phyloP scores from a whole-genome alignment of 1,139 yeast genomes.

The Yamadazyma conglobata region DNA sequence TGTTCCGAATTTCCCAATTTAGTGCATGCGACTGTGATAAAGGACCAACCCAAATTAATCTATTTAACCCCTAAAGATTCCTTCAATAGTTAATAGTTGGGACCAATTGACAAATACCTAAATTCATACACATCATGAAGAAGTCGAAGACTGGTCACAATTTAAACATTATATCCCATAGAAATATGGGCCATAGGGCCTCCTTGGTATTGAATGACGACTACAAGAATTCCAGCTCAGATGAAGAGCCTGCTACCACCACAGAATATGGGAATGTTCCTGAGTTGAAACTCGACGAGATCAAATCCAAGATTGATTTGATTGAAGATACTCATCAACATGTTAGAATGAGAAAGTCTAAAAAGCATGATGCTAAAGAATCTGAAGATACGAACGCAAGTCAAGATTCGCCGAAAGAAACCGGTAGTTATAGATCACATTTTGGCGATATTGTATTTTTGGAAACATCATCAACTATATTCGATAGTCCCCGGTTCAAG shows the following conservation, averaged over 20 bases:
- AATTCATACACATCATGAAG: too few species aligned
- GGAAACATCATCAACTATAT: constrained; percentile 41
- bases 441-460: constrained; percentile 45
- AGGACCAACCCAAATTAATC: too few species aligned
- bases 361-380: constrained; percentile 1
- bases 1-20: too few species aligned
- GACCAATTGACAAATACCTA: too few species aligned
- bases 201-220: constrained; percentile 23
- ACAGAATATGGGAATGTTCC: background rate
- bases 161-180: constrained; percentile 18
- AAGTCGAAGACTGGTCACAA: constrained; percentile 19
- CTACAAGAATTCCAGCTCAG: constrained; percentile 12
- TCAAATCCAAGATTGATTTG: constrained; percentile 9
- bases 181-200: constrained; percentile 21
- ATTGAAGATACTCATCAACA: constrained; percentile 10
- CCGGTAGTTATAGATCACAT: constrained; percentile 12
- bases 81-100: too few species aligned
- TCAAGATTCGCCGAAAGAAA: too few species aligned
- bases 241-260: constrained; percentile 6
- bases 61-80: too few species aligned
- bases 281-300: constrained; percentile 8
- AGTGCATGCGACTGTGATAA: too few species aligned
- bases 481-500: constrained; percentile 42
- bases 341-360: constrained; percentile 10
- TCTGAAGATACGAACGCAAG: too few species aligned